Evolutionary conservation across 1,139 yeast genomes (phyloP).

Genomic region (Scheffersomyces parashehatae): DNA sequence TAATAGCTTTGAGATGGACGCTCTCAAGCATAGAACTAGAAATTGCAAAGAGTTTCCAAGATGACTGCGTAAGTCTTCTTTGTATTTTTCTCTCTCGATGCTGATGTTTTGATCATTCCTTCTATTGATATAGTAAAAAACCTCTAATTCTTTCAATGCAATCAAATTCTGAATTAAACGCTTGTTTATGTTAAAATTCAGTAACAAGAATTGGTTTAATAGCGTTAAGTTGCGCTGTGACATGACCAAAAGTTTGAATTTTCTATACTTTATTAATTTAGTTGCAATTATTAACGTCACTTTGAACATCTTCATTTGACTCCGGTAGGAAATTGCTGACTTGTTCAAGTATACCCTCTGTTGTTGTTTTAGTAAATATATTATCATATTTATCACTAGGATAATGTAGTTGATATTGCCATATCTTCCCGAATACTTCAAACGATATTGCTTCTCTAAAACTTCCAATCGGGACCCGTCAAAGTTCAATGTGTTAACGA

Average conservation of each 20-base stretch:
- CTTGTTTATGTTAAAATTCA: constrained; percentile 42
- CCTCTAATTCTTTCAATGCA: constrained; percentile 31
- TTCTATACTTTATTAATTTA: constrained; percentile 28
- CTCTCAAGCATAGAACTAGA: constrained; percentile 28
- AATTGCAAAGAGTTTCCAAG: constrained; percentile 21
- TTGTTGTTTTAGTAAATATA: constrained; percentile 25
- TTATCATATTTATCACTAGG: constrained; percentile 22
- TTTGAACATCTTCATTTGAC: constrained; percentile 28
- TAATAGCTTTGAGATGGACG: constrained; percentile 30
- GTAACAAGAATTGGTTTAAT: constrained; percentile 32
- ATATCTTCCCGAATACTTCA: constrained; percentile 9
- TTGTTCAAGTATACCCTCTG: constrained; percentile 7
- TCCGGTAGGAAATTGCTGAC: constrained; percentile 1
- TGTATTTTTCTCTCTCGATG: neutral
- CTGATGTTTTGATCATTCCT: neutral
- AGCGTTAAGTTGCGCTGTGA: constrained; percentile 24
- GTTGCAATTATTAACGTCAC: constrained; percentile 33
- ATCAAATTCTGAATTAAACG: constrained; percentile 35
- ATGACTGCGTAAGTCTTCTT: neutral
- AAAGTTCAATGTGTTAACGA: constrained; percentile 9
- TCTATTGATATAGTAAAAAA: constrained; percentile 8
- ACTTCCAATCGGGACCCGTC: constrained; percentile 15
- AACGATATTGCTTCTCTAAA: constrained; percentile 9
- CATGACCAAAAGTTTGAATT: constrained; percentile 25
- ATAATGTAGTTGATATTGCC: constrained; percentile 12